Conservation (phyloP, 208 protist species). For the Leishmania gerbilli region DNA sequence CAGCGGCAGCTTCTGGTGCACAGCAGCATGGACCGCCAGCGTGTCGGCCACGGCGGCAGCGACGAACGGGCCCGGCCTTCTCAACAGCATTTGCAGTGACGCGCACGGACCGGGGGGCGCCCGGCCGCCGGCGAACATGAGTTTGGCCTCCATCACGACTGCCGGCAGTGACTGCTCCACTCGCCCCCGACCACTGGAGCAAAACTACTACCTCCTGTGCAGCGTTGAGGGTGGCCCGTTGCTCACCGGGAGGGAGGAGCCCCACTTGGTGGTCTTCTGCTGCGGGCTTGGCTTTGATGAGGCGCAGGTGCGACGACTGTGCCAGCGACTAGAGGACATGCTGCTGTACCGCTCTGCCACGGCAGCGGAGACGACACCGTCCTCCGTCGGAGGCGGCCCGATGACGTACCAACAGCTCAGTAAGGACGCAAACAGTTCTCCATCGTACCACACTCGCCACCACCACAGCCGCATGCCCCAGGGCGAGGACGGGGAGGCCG, state of each 20-base stretch:
- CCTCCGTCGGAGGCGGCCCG: constrained; percentile 4
- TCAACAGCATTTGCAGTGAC: not conserved
- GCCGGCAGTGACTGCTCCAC: constrained; percentile 16
- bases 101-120: not conserved
- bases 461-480: not conserved
- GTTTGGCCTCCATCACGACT: constrained; percentile 21
- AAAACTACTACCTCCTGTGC: constrained; percentile 46
- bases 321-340: constrained; percentile 51
- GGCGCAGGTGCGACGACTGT: constrained; percentile 46
- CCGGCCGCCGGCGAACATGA: not conserved
- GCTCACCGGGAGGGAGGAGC: constrained; percentile 40
- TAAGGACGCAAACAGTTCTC: not conserved
- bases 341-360: constrained; percentile 24
- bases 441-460: not conserved
- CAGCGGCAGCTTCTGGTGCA: constrained; percentile 9
- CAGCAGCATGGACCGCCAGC: not conserved
- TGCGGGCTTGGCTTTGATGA: constrained; percentile 61
- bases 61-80: constrained; percentile 14
- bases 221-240: constrained; percentile 29
- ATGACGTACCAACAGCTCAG: not conserved
- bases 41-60: constrained; percentile 3
- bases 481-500: constrained; percentile 1
- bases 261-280: constrained; percentile 57
- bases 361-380: constrained; percentile 3
- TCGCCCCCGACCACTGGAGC: constrained; percentile 15